A percentile compares a stretch with the other conserved stretches of the same genome.
Evolutionary conservation across 768 basidiomycete genomes (phyloP).

Genomic region (Stropharia rugosoannulata): DNA sequence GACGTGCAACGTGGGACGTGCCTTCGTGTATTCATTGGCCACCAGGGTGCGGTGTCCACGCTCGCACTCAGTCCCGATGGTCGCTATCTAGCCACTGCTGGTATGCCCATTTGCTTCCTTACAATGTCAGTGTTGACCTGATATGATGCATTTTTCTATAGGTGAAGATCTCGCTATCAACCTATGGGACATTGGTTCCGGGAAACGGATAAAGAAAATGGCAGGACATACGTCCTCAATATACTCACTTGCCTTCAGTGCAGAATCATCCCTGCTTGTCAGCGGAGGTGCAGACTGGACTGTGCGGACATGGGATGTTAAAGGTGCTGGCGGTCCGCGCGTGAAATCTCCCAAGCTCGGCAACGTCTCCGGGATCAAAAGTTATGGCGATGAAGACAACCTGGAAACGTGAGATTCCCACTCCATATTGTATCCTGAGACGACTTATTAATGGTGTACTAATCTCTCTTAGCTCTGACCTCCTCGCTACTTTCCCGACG

Average conservation of each 20-base stretch:
- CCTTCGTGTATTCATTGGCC: constrained; percentile 93
- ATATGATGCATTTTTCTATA: constrained; percentile 19
- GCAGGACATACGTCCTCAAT: constrained; percentile 88
- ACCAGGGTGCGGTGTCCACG: constrained; percentile 84
- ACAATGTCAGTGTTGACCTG: not conserved
- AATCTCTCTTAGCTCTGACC: constrained; percentile 58
- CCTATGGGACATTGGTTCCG: constrained; percentile 96
- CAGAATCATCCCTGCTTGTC: constrained; percentile 86
- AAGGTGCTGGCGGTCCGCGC: constrained; percentile 64
- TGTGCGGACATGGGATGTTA: constrained; percentile 98
- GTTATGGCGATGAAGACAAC: constrained; percentile 53
- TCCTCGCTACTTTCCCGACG: constrained; percentile 89
- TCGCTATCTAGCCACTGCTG: constrained; percentile 87
- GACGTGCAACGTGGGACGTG: constrained; percentile 96
- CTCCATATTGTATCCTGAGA: constrained; percentile 5
- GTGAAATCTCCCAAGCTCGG: constrained; percentile 61
- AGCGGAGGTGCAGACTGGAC: constrained; percentile 95
- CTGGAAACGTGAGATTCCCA: constrained; percentile 63
- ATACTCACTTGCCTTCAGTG: constrained; percentile 88
- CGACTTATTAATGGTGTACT: constrained; percentile 5
- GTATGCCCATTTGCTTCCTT: constrained; percentile 33
- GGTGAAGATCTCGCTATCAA: constrained; percentile 93
- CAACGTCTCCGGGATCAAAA: constrained; percentile 23
- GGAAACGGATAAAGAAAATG: constrained; percentile 95
- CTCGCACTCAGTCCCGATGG: constrained; percentile 94